Evolutionary conservation across 1,284 basidiomycete species (phyloP).

Genomic region (Cutaneotrichosporon dermatis): DNA sequence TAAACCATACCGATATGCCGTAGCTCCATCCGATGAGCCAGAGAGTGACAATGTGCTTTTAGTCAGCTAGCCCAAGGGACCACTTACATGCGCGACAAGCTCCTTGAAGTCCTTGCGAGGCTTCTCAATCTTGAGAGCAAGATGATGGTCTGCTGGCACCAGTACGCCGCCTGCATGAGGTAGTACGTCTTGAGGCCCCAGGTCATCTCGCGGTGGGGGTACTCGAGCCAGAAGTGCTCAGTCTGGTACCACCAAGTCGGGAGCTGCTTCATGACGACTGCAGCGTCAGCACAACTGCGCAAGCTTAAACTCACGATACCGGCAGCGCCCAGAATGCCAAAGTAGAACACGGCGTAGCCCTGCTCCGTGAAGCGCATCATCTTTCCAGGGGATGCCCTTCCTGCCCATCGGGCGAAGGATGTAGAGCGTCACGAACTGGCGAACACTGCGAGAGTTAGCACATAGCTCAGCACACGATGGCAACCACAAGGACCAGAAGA

Average conservation of each 20-base stretch:
- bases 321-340: background rate
- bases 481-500: slow-evolving; percentile 76
- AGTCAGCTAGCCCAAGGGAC: slow-evolving; percentile 8
- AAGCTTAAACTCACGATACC: slow-evolving; percentile 53
- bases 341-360: background rate
- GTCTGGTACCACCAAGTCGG: slow-evolving; percentile 89
- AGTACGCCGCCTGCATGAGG: slow-evolving; percentile 82
- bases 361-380: slow-evolving; percentile 79
- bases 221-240: slow-evolving; percentile 75
- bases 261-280: slow-evolving; percentile 80
- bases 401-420: slow-evolving; percentile 67
- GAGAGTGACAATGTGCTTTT: slow-evolving; percentile 84
- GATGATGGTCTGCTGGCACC: slow-evolving; percentile 91
- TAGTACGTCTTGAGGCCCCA: slow-evolving; percentile 86
- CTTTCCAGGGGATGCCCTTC: slow-evolving; percentile 64
- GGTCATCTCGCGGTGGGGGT: slow-evolving; percentile 85
- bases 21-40: slow-evolving; percentile 97
- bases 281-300: slow-evolving; percentile 3
- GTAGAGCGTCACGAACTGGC: slow-evolving; percentile 70
- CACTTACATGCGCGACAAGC: slow-evolving; percentile 60
- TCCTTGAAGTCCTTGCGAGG: slow-evolving; percentile 88
- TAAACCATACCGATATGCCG: slow-evolving; percentile 54
- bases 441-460: slow-evolving; percentile 50
- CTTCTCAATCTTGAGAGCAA: slow-evolving; percentile 81
- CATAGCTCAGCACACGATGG: background rate